Evolutionary conservation across 352 stramenopile genomes (phyloP), one percentile per base, ranked within the genome.

Genomic region (Phytopythium ostracodes): DNA sequence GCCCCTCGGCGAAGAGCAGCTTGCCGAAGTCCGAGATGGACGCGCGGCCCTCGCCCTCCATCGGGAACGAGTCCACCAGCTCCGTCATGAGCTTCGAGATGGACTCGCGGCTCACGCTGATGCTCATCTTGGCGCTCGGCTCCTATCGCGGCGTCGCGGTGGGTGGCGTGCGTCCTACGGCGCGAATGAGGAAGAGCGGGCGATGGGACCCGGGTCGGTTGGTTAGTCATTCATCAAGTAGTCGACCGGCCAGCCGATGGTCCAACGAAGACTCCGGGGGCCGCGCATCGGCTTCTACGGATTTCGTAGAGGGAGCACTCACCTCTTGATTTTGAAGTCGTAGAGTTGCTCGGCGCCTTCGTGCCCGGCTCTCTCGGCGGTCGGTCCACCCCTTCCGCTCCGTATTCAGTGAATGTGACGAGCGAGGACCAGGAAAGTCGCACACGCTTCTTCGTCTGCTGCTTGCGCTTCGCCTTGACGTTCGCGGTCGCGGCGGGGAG

Each of bases 11-110:
- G 67, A 94, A 94, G 42, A 94, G 74, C 52, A 94, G 60, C 64
- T 94, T 94, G 72, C 85, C 85, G 68, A 94, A 92, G 71, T 94
- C 83, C 63, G 85, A 94, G 70, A 94, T 94, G 40, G 83, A 92
- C 64, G 83, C 72, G 38, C 85, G 82, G 36, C 77, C 79, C 27
- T 90, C 84, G 15, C 68, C 71, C 60, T 94, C 85, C 62, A 92
- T 87, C 22, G 85, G 85, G 71, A 92, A 91, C 42, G 73, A 84
- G 60, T 92, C 85, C 31, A 89, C 83, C 31, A 94, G 77, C 71
- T 92, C 84, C 43, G 77, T 88, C 81, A 94, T 94, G 64, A 94
- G 78, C 65, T 87, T 92, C 46, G 79, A 89, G 68, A 92, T 92
- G 35, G 85, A 94, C 67, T 94, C 85, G 47, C 83, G 83, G 62